Base-by-base conservation (phyloP, 2,329 filamentous ascomycete species). In the Catunica adiposa region DNA sequence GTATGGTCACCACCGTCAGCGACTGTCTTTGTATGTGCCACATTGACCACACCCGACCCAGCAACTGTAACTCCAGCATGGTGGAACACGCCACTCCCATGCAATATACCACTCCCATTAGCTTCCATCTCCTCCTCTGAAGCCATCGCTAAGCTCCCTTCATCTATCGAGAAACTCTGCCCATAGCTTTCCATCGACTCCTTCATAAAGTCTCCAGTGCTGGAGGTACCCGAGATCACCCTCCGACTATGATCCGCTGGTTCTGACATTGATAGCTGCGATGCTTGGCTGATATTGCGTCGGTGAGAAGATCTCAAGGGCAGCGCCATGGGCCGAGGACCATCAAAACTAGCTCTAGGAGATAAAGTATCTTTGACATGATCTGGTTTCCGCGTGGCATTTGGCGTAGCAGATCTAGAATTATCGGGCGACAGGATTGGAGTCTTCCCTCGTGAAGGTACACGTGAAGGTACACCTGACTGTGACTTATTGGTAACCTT, bases 51-150 rank as follows among this genome's bases (percentile, higher is more conserved):
- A 11, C 29, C 29, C 5, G 29, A 34, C 11, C 29, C 72, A 71
- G 25, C 51, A 48, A 7, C 57, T 61, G 29, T 15, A 48, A 14
- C 11, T 9, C 11, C 23, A 3, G 29, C 59, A 15, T 31, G 59
- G 31, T 11, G 82, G 63, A 98, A 97, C 7, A 96, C 84, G 62
- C 92, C 87, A 62, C 89, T 96, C 34, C 86, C 81, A 54, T 80
- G 78, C 7, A 98, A 71, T 38, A 97, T 96, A 67, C 95, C 89
- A 65, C 90, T 97, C 2, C 86, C 90, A 37, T 52, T 37, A 3
- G 34, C 29, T 2, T 89, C 94, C 51, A 84, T 82, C 57, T 89
- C 86, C 44, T 89, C 84, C 55, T 77, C 79, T 0, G 80, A 82
- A 2, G 84, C 86, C 31, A 83, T 71, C 2, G 81, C 86, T 56